Evolutionary conservation across 2,329 filamentous ascomycete species (phyloP).

Genomic region (Botryotinia convoluta): DNA sequence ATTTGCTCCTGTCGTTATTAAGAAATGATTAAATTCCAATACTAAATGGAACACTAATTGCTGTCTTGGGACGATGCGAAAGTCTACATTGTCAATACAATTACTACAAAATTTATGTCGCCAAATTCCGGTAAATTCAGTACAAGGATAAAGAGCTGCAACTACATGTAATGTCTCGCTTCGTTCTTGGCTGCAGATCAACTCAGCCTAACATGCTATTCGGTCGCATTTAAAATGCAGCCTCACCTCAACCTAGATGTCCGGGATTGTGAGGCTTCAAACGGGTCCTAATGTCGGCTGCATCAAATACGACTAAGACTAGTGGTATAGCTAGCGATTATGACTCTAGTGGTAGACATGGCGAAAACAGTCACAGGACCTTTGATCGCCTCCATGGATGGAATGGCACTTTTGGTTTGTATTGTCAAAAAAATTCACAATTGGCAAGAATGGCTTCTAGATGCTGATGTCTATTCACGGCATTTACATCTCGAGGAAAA

Average conservation of each 20-base stretch:
- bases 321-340: neutral
- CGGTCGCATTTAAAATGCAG: neutral
- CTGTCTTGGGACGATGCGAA: neutral
- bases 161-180: neutral
- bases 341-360: neutral
- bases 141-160: neutral
- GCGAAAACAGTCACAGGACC: neutral
- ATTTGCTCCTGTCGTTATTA: neutral
- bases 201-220: neutral
- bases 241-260: neutral
- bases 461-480: neutral
- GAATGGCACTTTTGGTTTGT: neutral
- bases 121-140: no score
- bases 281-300: neutral
- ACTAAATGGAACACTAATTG: neutral
- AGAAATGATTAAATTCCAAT: neutral
- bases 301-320: neutral
- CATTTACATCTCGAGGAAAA: neutral
- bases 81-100: neutral
- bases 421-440: neutral
- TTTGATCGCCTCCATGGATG: neutral
- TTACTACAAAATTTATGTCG: neutral
- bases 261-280: neutral
- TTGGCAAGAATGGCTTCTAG: neutral
- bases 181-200: constrained; percentile 7